Evolutionary conservation across 192 early-diverging fungal genomes (phyloP).

Genomic region (Oehlia diaphana): DNA sequence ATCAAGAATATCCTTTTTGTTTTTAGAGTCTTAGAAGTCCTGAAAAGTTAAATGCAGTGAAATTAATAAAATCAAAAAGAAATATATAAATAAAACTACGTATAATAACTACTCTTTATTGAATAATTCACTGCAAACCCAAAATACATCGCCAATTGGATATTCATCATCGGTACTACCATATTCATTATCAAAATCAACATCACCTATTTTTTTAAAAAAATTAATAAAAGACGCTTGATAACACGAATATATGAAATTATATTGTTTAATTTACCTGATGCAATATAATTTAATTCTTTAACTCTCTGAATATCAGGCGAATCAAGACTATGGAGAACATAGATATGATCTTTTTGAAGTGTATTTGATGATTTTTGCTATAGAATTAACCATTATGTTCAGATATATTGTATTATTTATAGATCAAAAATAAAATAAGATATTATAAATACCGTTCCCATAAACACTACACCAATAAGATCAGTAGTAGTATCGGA

Average conservation of each 20-base stretch:
- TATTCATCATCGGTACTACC: slow-evolving; percentile 52
- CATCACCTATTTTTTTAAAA: not conserved
- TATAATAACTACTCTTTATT: not conserved
- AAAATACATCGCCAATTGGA: slow-evolving; percentile 64
- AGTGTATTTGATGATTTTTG: slow-evolving; percentile 51
- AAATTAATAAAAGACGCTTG: not conserved
- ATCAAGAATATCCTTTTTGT: slow-evolving; percentile 71
- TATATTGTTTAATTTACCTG: slow-evolving; percentile 43
- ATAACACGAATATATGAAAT: slow-evolving; percentile 26
- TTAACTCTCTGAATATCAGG: slow-evolving; percentile 61
- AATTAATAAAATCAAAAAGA: not conserved
- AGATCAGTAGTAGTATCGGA: slow-evolving; percentile 37
- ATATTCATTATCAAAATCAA: slow-evolving; percentile 47
- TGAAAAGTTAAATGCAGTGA: not conserved
- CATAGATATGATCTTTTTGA: slow-evolving; percentile 58
- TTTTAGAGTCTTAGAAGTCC: slow-evolving; percentile 43
- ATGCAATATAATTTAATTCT: slow-evolving; percentile 55
- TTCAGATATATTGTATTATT: not conserved
- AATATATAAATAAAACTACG: not conserved
- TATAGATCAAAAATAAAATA: not conserved
- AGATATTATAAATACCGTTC: slow-evolving; percentile 40
- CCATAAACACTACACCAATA: slow-evolving; percentile 48
- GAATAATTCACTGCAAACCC: slow-evolving; percentile 33
- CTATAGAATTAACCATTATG: slow-evolving; percentile 17
- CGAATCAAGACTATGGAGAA: slow-evolving; percentile 59